Conservation (phyloP, 2,329 filamentous ascomycete species). For the Fonsecaea erecta region DNA sequence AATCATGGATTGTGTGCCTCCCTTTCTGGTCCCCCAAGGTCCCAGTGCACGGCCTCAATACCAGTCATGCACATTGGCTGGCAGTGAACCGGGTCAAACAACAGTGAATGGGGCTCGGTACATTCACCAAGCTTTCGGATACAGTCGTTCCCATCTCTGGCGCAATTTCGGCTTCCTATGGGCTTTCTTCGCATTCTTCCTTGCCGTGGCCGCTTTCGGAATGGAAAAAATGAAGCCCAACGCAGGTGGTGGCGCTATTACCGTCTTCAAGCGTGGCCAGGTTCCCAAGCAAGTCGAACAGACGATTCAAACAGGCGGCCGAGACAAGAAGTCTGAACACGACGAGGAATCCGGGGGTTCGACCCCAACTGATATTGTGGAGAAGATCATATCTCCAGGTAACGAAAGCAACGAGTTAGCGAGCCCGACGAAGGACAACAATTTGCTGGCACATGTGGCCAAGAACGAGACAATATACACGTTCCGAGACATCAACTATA, state of each 20-base stretch:
- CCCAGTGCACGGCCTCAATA: conserved; percentile 54
- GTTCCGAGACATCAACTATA: conserved; percentile 84
- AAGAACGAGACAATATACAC: conserved; percentile 76
- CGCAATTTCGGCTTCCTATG: conserved; percentile 81
- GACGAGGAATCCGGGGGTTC: conserved; percentile 52
- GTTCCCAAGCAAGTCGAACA: conserved; percentile 63
- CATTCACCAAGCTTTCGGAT: conserved; percentile 60
- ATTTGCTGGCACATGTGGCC: conserved; percentile 55
- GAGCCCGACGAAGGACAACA: conserved; percentile 38
- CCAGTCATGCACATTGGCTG: conserved; percentile 65
- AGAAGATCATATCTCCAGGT: conserved; percentile 34
- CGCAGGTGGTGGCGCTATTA: conserved; percentile 78
- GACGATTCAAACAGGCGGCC: conserved; percentile 58
- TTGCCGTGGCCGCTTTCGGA: conserved; percentile 74
- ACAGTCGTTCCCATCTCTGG: conserved; percentile 65
- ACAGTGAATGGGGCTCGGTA: conserved; percentile 62
- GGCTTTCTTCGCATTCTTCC: conserved; percentile 74
- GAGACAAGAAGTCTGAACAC: conserved; percentile 48
- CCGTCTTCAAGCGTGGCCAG: conserved; percentile 73
- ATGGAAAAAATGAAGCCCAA: conserved; percentile 80
- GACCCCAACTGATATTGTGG: conserved; percentile 16
- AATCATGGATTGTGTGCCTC: conserved; percentile 59
- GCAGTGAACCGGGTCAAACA: conserved; percentile 58
- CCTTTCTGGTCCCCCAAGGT: conserved; percentile 61
- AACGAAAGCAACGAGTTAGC: conserved; percentile 38